These are phyloP conservation scores for Russula vinacea DNA, from an alignment of 768 basidiomycete species.

Conservation along the genomic window DNA sequence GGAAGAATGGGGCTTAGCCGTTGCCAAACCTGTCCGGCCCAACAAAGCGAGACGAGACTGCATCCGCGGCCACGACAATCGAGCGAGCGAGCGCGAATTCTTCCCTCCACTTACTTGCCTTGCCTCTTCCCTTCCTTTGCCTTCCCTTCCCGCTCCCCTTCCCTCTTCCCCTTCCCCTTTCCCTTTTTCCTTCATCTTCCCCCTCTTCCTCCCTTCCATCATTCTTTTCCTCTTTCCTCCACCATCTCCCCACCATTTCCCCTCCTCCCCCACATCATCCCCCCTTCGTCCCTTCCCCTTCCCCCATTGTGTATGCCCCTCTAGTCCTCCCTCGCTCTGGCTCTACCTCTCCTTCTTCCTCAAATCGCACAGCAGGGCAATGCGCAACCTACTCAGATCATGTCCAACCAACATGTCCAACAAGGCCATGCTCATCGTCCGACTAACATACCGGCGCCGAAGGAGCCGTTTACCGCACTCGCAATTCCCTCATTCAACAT, in stretches of 20 bases:
- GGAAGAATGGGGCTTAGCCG: conserved; percentile 12
- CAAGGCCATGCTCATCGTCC: conserved; percentile 30
- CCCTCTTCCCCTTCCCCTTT: conserved; percentile 31
- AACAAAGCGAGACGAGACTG: background rate
- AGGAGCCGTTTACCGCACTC: conserved; percentile 62
- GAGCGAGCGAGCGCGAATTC: conserved; percentile 11
- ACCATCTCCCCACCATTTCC: background rate
- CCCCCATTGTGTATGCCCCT: conserved; percentile 34
- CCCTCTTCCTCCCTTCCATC: background rate
- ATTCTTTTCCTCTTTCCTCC: background rate
- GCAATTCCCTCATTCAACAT: conserved; percentile 78
- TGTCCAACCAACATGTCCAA: conserved; percentile 39
- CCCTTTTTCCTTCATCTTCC: background rate
- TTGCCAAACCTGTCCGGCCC: conserved; percentile 5
- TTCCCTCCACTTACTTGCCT: background rate
- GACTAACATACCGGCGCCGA: conserved; percentile 34
- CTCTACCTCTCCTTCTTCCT: conserved; percentile 43
- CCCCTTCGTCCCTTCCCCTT: conserved; percentile 12
- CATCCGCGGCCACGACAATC: conserved; percentile 21
- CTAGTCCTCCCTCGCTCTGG: conserved; percentile 38
- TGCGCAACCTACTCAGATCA: conserved; percentile 52
- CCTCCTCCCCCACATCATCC: conserved; percentile 46
- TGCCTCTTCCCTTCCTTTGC: conserved; percentile 21
- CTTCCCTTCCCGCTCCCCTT: conserved; percentile 31
- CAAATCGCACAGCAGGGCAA: conserved; percentile 37